Percentiles rank a stretch among this genome's conserved stretches.
Conservation (phyloP, 352 stramenopile genomes). For the Globisporangium nunn region DNA sequence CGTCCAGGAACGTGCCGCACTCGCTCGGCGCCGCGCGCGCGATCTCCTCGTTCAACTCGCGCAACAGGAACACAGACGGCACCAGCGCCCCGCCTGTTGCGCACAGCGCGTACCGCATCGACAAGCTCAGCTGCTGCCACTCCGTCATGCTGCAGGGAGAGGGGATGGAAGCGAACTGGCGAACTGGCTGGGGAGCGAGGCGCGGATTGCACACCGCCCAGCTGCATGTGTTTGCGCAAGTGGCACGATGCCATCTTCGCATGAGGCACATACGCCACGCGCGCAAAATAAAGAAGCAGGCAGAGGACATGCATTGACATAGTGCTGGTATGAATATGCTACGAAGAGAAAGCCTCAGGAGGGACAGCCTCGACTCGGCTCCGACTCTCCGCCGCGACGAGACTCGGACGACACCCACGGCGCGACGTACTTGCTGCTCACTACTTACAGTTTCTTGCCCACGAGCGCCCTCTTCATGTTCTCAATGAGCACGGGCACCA, state of each 20-base stretch:
- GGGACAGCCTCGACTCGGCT: neutral
- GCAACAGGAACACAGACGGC: constrained; percentile 17
- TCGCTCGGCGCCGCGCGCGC: constrained; percentile 8
- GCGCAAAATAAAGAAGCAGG: neutral
- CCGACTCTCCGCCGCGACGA: neutral
- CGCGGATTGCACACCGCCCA: too few relatives aligned
- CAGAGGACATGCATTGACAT: constrained; percentile 3
- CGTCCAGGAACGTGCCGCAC: constrained; percentile 22
- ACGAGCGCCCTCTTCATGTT: constrained; percentile 74
- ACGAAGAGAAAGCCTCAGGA: neutral
- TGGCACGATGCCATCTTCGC: neutral
- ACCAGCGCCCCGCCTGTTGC: constrained; percentile 15
- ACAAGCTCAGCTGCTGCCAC: neutral
- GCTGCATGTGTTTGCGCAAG: neutral
- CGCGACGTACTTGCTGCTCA: neutral
- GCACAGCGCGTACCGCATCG: constrained; percentile 6
- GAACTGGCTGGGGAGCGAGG: neutral
- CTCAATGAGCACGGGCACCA: constrained; percentile 91
- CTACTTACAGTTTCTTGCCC: constrained; percentile 27
- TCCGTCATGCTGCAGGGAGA: neutral
- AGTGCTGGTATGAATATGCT: constrained; percentile 1
- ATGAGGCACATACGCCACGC: too few relatives aligned
- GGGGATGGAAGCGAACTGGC: neutral
- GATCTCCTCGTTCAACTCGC: constrained; percentile 9
- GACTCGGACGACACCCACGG: constrained; percentile 1